Evolutionary conservation across 257 asterid species (phyloP).

Genomic region (Scutellaria galericulata): DNA sequence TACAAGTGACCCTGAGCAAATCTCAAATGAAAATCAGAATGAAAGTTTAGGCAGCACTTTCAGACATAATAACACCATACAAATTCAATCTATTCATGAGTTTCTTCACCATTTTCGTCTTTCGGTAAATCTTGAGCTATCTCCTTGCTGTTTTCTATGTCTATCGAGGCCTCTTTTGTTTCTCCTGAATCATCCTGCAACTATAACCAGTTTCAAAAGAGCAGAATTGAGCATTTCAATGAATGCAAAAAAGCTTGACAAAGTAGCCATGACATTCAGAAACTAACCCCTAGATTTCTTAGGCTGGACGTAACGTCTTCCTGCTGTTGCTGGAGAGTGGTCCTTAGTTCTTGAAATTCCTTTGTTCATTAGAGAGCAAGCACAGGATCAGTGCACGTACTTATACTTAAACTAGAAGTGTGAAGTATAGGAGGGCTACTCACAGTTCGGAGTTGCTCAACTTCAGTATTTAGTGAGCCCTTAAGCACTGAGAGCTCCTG

Average conservation of each 20-base stretch:
- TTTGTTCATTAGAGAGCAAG: conserved; percentile 35
- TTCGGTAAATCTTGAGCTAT: conserved; percentile 37
- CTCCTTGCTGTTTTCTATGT: conserved; percentile 44
- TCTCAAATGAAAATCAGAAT: conserved; percentile 24
- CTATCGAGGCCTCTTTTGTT: conserved; percentile 38
- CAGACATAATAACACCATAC: neutral
- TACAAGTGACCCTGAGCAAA: conserved; percentile 27
- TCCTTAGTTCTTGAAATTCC: conserved; percentile 92
- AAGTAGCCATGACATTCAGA: conserved; percentile 19
- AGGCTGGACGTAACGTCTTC: conserved; percentile 84
- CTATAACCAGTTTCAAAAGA: conserved; percentile 43
- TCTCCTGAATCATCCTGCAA: conserved; percentile 65
- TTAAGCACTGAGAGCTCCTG: conserved; percentile 90
- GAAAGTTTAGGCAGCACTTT: conserved; percentile 21
- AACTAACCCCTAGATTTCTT: conserved; percentile 67
- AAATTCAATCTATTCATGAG: conserved; percentile 33
- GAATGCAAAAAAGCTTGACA: neutral
- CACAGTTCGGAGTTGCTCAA: conserved; percentile 88
- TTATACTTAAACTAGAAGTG: conserved; percentile 9
- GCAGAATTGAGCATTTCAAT: conserved; percentile 25
- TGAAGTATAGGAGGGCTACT: conserved; percentile 38
- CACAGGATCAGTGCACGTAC: neutral
- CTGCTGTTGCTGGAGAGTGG: conserved; percentile 94
- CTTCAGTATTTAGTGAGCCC: conserved; percentile 72
- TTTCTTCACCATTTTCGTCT: conserved; percentile 44